Evolutionary conservation across 2,329 filamentous ascomycete genomes (phyloP).

Genomic region (Hymenoscyphus repandus): DNA sequence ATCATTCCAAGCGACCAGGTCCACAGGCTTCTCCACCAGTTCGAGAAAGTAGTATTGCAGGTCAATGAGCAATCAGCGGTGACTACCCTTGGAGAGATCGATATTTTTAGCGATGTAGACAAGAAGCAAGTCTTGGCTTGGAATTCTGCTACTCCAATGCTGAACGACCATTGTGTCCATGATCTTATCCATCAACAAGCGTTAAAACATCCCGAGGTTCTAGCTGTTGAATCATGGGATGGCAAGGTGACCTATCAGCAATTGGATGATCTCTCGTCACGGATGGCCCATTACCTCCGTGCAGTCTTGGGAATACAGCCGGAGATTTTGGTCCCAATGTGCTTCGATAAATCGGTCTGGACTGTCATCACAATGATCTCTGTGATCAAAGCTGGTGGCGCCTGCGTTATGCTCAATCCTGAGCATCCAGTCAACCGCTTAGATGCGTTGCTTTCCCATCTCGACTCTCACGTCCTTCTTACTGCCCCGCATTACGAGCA

Average conservation of each 20-base stretch:
- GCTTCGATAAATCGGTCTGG: constrained; percentile 25
- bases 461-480: background rate
- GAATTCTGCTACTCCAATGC: constrained; percentile 8
- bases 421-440: constrained; percentile 21
- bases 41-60: background rate
- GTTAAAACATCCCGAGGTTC: constrained; percentile 4
- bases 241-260: constrained; percentile 19
- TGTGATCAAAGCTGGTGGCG: constrained; percentile 22
- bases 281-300: no score
- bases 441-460: background rate
- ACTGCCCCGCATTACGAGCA: background rate
- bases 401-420: constrained; percentile 28
- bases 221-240: constrained; percentile 21
- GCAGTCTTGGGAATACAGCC: constrained; percentile 9
- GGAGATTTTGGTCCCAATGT: constrained; percentile 19
- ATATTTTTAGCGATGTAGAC: constrained; percentile 1
- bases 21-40: constrained; percentile 1
- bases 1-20: background rate
- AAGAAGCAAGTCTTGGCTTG: constrained; percentile 3
- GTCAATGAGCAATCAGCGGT: background rate
- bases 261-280: constrained; percentile 20
- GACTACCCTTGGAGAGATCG: constrained; percentile 2
- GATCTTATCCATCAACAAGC: constrained; percentile 12
- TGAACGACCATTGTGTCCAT: constrained; percentile 11
- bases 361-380: constrained; percentile 22